phyloP scores from a whole-genome alignment of 2,329 filamentous ascomycete species.

The Pleoardoris graminearum region DNA sequence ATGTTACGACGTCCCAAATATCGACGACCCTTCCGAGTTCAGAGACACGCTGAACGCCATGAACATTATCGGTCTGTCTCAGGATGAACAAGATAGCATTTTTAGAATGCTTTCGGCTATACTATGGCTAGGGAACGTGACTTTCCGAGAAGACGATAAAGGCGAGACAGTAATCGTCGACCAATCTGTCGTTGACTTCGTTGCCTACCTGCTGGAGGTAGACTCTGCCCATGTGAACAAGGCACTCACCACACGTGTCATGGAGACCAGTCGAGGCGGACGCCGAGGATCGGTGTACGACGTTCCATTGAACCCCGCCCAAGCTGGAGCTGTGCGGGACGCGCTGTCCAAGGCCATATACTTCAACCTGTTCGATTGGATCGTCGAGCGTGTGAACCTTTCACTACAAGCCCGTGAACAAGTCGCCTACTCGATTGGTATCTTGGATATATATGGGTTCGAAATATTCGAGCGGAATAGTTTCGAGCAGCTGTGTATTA shows the following conservation, averaged over 20 bases:
- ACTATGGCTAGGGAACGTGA: constrained; percentile 92
- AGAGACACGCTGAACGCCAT: constrained; percentile 91
- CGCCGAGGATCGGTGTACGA: constrained; percentile 70
- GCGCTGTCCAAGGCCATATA: constrained; percentile 95
- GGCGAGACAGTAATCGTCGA: constrained; percentile 87
- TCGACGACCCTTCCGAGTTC: constrained; percentile 89
- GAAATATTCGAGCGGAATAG: constrained; percentile 99
- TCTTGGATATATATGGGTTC: constrained; percentile 98
- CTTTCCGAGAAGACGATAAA: constrained; percentile 85
- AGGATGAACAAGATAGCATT: constrained; percentile 91
- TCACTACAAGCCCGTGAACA: constrained; percentile 79
- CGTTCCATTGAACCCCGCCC: constrained; percentile 81
- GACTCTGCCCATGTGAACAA: constrained; percentile 78
- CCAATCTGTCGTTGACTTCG: constrained; percentile 89
- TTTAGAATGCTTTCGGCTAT: constrained; percentile 93
- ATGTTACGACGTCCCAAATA: constrained; percentile 90
- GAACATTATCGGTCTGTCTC: constrained; percentile 86
- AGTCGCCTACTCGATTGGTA: constrained; percentile 85
- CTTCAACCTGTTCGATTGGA: constrained; percentile 98
- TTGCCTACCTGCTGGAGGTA: constrained; percentile 91
- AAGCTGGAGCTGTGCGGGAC: constrained; percentile 85
- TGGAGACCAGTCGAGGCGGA: constrained; percentile 71
- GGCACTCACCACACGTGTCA: constrained; percentile 84
- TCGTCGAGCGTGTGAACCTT: constrained; percentile 86
- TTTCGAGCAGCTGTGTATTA: constrained; percentile 99